Base-by-base conservation (phyloP, 768 basidiomycete genomes). In the Tylopilus cervinicoccineus region DNA sequence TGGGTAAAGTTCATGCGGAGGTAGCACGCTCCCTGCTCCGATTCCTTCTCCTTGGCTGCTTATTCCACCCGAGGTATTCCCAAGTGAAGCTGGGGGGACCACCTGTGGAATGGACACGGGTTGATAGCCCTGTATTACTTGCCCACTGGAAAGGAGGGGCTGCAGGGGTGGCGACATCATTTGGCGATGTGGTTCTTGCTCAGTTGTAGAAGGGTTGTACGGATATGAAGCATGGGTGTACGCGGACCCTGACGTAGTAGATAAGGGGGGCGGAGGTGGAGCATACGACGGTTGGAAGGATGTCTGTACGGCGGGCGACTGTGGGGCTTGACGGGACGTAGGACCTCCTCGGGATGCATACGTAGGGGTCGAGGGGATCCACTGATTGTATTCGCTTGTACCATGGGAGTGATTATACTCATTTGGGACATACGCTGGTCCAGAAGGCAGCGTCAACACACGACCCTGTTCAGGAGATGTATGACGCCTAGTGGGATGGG, bases 401-500 rank as follows among this genome's bases (percentile, higher is more conserved):
- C 45, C 48, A 33, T 53, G 51, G 10, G 55, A 1, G 47, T 48
- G 69, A 55, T 38, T 72, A 69, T 58, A 75, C 68, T 26, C 70
- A 46, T 51, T 61, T 22, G 40, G 66, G 52, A 17, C 14, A 31
- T 51, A 31, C n/a, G 23, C 17, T 14, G 49, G 45, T 58, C 61
- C 46, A 63, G 52, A n/a, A 59, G 70, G 32, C 72, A 62, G 40
- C 22, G 57, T 51, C 13, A 63, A 47, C 1, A 56, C 48, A 41
- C 44, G 61, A 36, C 38, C 23, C 19, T 51, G 59, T 44, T 61
- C 62, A 5, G 50, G 40, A 32, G 65, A 50, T 13, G 63, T 45
- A 36, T 53, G 65, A 34, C 80, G 72, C 83, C 86, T 88, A 33
- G 79, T 72, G 1, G 86, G 86, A 34, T 80, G 82, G 3, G 84